Percentiles rank a stretch among this genome's conserved stretches.
These are phyloP conservation scores for Cladorrhinum sp. DNA, from an alignment of 2,329 filamentous ascomycete genomes.

Conservation along the genomic window DNA sequence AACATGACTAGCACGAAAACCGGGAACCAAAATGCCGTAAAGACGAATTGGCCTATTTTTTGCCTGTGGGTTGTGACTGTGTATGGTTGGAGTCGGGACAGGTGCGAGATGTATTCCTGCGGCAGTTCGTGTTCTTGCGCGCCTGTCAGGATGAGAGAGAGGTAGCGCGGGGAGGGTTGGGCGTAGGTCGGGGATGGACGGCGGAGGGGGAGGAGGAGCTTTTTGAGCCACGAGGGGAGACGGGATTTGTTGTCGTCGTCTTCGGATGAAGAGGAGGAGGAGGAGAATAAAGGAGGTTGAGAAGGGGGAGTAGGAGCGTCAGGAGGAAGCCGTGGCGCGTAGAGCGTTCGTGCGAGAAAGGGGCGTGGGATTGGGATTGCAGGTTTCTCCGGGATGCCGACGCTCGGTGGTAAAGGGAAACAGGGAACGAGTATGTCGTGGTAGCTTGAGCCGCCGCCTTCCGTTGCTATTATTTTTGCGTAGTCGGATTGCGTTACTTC, in stretches of 20 bases:
- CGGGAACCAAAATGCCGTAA: slow-evolving; percentile 59
- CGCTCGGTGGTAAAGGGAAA: slow-evolving; percentile 59
- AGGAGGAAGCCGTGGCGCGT: slow-evolving; percentile 57
- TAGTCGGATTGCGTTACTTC: slow-evolving; percentile 85
- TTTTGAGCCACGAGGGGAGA: slow-evolving; percentile 44
- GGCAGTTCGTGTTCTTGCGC: slow-evolving; percentile 79
- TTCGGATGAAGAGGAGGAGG: background rate
- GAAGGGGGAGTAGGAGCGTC: slow-evolving; percentile 19
- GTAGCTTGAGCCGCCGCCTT: slow-evolving; percentile 85
- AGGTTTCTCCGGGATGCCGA: slow-evolving; percentile 63
- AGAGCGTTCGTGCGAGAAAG: slow-evolving; percentile 84
- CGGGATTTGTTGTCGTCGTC: slow-evolving; percentile 22
- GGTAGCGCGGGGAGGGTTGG: slow-evolving; percentile 79
- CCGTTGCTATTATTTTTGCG: slow-evolving; percentile 80
- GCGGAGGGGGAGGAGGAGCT: slow-evolving; percentile 43
- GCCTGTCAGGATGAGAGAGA: slow-evolving; percentile 75
- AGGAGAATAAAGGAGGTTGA: slow-evolving; percentile 11
- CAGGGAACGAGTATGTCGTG: slow-evolving; percentile 79
- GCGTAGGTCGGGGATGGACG: slow-evolving; percentile 70
- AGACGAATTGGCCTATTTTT: slow-evolving; percentile 59
- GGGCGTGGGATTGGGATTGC: slow-evolving; percentile 55
- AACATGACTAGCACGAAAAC: slow-evolving; percentile 51
- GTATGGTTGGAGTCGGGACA: slow-evolving; percentile 68
- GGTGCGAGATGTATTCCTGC: slow-evolving; percentile 69
- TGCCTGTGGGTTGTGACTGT: slow-evolving; percentile 66